Conservation (phyloP, 148 eudicot species). For the Polygonum aviculare region DNA sequence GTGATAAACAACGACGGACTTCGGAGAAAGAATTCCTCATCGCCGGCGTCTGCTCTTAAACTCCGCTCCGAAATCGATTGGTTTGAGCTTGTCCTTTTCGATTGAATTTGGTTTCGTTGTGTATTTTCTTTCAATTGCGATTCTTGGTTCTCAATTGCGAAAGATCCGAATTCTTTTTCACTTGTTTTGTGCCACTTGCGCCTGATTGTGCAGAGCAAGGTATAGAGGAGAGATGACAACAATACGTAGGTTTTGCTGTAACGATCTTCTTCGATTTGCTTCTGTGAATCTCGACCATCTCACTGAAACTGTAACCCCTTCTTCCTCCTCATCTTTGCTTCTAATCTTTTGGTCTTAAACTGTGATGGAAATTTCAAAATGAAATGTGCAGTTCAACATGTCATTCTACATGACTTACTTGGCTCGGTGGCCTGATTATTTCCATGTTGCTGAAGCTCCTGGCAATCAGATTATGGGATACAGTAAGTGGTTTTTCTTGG, state of each 20-base stretch:
- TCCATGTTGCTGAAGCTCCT: conserved; percentile 93
- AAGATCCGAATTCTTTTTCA: no score
- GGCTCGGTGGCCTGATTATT: conserved; percentile 95
- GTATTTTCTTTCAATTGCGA: not conserved
- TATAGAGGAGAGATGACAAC: conserved; percentile 55
- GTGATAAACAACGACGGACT: no score
- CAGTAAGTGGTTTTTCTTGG: conserved; percentile 36
- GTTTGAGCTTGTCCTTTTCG: no score
- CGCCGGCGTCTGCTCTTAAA: no score
- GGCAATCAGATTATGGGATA: conserved; percentile 84
- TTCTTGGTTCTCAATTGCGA: not conserved
- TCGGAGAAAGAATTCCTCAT: no score
- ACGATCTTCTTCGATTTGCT: conserved; percentile 88
- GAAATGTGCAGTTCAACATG: conserved; percentile 76
- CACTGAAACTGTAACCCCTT: conserved; percentile 71
- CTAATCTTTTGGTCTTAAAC: not conserved
- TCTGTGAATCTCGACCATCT: conserved; percentile 89
- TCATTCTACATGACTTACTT: conserved; percentile 96
- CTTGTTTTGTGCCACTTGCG: no score
- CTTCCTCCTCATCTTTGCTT: not conserved
- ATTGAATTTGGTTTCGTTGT: no score
- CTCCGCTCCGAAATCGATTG: no score
- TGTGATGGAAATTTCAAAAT: not conserved
- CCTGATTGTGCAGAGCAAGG: not conserved
- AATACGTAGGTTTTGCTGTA: conserved; percentile 73